These are phyloP conservation scores for Nissolia schottii DNA, from an alignment of 306 rosid genomes.

Conservation along the genomic window DNA sequence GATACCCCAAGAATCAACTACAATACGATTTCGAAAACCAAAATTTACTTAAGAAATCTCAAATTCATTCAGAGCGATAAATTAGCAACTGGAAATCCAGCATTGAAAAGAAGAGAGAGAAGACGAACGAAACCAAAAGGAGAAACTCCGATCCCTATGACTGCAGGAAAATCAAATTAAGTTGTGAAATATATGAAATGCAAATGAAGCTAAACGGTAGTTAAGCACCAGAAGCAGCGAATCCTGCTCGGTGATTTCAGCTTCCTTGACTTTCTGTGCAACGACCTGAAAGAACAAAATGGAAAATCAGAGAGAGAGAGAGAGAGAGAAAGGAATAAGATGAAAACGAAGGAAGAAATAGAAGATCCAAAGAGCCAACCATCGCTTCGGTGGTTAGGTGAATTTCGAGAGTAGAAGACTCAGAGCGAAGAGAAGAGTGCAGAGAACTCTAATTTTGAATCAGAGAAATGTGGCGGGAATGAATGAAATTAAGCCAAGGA, in stretches of 20 bases:
- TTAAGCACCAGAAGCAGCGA: constrained; percentile 87
- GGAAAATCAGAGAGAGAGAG: constrained; percentile 1
- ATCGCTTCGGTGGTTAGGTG: constrained; percentile 28
- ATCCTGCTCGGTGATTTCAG: constrained; percentile 91
- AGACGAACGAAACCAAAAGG: neutral
- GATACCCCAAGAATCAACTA: neutral
- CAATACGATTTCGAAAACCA: neutral
- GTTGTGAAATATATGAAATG: constrained; percentile 16
- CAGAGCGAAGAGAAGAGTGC: neutral
- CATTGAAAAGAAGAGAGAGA: neutral
- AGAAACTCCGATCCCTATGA: neutral
- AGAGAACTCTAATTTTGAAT: constrained; percentile 11
- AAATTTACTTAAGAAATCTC: constrained; percentile 1
- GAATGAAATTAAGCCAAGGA: neutral
- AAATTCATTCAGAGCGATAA: neutral
- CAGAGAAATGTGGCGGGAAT: constrained; percentile 16
- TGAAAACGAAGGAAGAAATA: neutral
- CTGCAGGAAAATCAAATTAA: neutral
- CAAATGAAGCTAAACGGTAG: constrained; percentile 1
- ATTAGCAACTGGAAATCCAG: constrained; percentile 8
- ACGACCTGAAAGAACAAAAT: constrained; percentile 60
- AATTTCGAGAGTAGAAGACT: constrained; percentile 18
- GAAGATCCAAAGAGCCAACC: constrained; percentile 39
- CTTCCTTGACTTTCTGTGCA: constrained; percentile 80
- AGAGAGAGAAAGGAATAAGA: constrained; percentile 20